A percentile compares a stretch with the other conserved stretches of the same genome.
phyloP scores from a whole-genome alignment of 1,284 basidiomycete species.

The Mrakiaceae sp. region DNA sequence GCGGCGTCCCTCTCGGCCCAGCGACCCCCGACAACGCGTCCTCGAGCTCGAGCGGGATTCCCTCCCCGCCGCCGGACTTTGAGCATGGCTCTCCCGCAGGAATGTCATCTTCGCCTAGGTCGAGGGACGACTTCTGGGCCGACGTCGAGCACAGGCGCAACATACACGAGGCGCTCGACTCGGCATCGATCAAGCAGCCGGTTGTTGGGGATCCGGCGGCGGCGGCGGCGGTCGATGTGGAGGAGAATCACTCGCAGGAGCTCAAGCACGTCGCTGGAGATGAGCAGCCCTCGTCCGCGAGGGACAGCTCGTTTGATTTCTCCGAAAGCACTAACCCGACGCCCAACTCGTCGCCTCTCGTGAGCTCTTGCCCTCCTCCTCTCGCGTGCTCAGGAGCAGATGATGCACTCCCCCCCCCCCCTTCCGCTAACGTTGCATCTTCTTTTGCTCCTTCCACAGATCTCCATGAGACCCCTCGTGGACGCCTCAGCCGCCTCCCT shows the following conservation, averaged over 20 bases:
- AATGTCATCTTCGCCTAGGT: too few relatives aligned
- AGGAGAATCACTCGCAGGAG: background rate
- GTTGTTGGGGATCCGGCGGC: background rate
- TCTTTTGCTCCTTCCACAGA: conserved; percentile 1
- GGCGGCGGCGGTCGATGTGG: background rate
- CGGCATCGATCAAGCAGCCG: background rate
- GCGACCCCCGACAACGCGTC: background rate
- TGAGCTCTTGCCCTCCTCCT: conserved; percentile 21
- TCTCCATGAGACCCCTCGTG: conserved; percentile 10
- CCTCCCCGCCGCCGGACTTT: background rate
- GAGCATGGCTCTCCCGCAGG: background rate
- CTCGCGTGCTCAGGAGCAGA: background rate
- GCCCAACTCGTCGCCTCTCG: conserved; percentile 37
- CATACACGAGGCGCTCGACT: background rate
- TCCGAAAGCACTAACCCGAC: conserved; percentile 31
- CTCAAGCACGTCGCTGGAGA: conserved; percentile 1
- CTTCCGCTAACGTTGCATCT: background rate
- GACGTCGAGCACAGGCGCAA: background rate
- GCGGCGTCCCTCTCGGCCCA: background rate
- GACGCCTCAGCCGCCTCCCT: conserved; percentile 12
- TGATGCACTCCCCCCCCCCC: background rate
- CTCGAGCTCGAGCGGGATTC: background rate
- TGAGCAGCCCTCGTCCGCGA: background rate
- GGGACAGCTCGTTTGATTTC: conserved; percentile 3
- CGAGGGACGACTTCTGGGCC: conserved; percentile 1